Conservation (phyloP, 495 filamentous ascomycete species). For the Massariosphaeria phaeospora region DNA sequence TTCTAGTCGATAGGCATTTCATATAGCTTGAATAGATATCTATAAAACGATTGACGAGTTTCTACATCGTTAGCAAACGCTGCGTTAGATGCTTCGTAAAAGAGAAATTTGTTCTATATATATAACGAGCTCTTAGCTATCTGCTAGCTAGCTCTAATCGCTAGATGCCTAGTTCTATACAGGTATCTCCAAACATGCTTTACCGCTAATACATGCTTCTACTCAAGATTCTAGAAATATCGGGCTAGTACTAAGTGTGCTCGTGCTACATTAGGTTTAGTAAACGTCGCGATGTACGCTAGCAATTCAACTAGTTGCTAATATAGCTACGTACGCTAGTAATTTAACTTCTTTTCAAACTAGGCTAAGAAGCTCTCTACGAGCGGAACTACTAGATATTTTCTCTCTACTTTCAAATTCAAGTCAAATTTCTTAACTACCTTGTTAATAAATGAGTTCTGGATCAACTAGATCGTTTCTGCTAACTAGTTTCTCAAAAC, state of each 20-base stretch:
- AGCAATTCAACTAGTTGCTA: neutral
- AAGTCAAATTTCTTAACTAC: slow-evolving; percentile 1
- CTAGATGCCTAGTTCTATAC: slow-evolving; percentile 1
- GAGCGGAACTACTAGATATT: neutral
- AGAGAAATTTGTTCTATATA: neutral
- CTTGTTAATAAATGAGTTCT: slow-evolving; percentile 9
- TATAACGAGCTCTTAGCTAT: neutral
- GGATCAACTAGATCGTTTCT: neutral
- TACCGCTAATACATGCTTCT: slow-evolving; percentile 6
- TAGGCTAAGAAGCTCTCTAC: neutral
- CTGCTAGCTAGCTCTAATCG: slow-evolving; percentile 4
- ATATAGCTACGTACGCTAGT: neutral
- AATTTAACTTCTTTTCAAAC: neutral
- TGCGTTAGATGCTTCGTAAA: slow-evolving; percentile 19
- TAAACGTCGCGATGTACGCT: neutral
- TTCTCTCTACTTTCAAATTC: neutral
- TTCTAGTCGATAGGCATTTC: slow-evolving; percentile 30
- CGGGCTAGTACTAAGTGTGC: slow-evolving; percentile 2
- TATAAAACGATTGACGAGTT: slow-evolving; percentile 19
- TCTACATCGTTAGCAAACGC: slow-evolving; percentile 7
- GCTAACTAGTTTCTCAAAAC: neutral
- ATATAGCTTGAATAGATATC: slow-evolving; percentile 33
- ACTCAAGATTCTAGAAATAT: slow-evolving; percentile 1
- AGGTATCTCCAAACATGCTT: slow-evolving; percentile 3
- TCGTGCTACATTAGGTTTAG: slow-evolving; percentile 10